Evolutionary conservation across 176 grass and related monocot genomes (phyloP).

Genomic region (Areca catechu): DNA sequence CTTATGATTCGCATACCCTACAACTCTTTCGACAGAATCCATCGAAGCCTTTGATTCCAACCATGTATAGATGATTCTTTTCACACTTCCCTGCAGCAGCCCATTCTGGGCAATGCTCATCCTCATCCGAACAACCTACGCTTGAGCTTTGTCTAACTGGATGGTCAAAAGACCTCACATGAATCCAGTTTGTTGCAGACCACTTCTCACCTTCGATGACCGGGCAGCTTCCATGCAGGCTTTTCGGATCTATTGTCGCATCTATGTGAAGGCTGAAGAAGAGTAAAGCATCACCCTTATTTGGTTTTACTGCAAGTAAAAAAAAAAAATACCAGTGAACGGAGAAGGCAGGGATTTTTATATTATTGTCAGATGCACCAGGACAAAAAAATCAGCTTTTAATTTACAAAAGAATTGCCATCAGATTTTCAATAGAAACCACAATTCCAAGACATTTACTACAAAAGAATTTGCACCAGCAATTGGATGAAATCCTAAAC

Average conservation of each 20-base stretch:
- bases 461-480: no score
- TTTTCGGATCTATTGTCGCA: conserved; percentile 19
- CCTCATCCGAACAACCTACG: background rate
- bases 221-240: conserved; percentile 45
- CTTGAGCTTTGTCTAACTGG: background rate
- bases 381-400: background rate
- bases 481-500: no score
- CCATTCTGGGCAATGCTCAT: background rate
- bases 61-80: background rate
- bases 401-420: no score
- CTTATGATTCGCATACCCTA: background rate
- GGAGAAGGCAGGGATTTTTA: background rate
- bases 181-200: conserved; percentile 60
- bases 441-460: no score
- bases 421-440: no score
- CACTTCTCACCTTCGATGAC: conserved; percentile 51
- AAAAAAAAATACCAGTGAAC: background rate
- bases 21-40: conserved; percentile 7
- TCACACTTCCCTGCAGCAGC: conserved; percentile 1
- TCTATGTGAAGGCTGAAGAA: conserved; percentile 51
- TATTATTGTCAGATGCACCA: background rate
- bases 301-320: conserved; percentile 46
- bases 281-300: conserved; percentile 48
- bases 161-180: conserved; percentile 24
- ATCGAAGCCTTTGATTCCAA: background rate